Evolutionary conservation across 2,329 filamentous ascomycete genomes (phyloP).

Genomic region (Neophaeococcomyces mojaviensis): DNA sequence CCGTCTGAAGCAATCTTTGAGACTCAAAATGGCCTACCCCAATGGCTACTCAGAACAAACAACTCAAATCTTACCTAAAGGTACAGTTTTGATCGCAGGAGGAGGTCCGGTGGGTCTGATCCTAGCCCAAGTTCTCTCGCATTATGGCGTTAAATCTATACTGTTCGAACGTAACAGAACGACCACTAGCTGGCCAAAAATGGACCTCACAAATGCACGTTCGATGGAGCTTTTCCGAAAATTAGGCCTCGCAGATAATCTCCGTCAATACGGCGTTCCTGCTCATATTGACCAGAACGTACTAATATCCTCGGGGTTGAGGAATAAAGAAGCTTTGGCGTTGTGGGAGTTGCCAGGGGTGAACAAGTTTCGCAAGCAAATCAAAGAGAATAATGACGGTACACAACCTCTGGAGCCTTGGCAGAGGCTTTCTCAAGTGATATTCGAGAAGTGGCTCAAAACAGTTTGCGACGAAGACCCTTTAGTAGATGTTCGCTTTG

Average conservation of each 20-base stretch:
- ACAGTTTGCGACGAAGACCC: conserved; percentile 19
- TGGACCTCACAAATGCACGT: conserved; percentile 32
- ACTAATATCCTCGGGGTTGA: conserved; percentile 8
- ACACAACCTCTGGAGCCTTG: conserved; percentile 26
- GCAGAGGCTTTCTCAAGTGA: conserved; percentile 28
- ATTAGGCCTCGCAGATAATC: conserved; percentile 13
- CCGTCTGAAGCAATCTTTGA: too few relatives aligned
- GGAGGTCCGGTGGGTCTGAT: conserved; percentile 40
- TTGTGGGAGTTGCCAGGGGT: conserved; percentile 11
- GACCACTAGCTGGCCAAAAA: conserved; percentile 33
- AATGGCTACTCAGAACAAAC: too few relatives aligned
- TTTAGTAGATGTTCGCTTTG: conserved; percentile 24
- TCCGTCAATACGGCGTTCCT: conserved; percentile 8
- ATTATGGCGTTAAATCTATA: conserved; percentile 18
- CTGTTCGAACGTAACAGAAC: conserved; percentile 24
- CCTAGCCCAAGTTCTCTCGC: conserved; percentile 26
- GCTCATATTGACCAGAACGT: conserved; percentile 7
- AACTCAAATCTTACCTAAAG: conserved; percentile 6
- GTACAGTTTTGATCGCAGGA: conserved; percentile 37
- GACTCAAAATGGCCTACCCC: too few relatives aligned
- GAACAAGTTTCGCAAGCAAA: conserved; percentile 18
- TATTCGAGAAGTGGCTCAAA: conserved; percentile 32
- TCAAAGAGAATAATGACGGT: conserved; percentile 28
- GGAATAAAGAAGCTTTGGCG: conserved; percentile 9
- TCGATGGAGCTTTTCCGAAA: conserved; percentile 30